phyloP scores from a whole-genome alignment of 805 yeast species.

The Candida gorgasii region DNA sequence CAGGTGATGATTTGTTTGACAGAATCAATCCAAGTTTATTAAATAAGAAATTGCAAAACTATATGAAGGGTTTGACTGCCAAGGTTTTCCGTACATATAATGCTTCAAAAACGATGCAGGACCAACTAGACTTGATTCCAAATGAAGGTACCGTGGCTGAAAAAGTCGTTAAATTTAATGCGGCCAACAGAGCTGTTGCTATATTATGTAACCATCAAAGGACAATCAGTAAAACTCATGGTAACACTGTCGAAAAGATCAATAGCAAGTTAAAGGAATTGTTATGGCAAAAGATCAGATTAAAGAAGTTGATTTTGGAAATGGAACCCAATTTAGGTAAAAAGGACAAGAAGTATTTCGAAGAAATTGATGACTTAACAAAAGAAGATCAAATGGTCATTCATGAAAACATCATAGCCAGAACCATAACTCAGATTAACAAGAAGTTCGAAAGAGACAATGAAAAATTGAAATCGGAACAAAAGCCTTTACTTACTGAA shows the following conservation, averaged over 20 bases:
- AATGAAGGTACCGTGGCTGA: conserved; percentile 87
- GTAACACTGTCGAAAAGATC: conserved; percentile 75
- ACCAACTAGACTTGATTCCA: conserved; percentile 81
- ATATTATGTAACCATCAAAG: conserved; percentile 97
- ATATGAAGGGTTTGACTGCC: conserved; percentile 93
- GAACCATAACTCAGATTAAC: conserved; percentile 62
- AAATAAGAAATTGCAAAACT: conserved; percentile 83
- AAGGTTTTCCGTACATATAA: conserved; percentile 97
- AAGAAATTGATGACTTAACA: conserved; percentile 64
- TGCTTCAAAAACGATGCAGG: conserved; percentile 97
- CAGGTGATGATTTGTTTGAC: conserved; percentile 92
- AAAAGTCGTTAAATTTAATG: conserved; percentile 83
- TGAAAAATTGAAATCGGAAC: conserved; percentile 65
- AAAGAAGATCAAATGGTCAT: conserved; percentile 64
- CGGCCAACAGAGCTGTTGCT: conserved; percentile 95
- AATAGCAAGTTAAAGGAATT: conserved; percentile 76
- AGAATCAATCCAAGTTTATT: conserved; percentile 79
- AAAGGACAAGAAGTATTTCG: conserved; percentile 60
- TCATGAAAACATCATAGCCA: conserved; percentile 58
- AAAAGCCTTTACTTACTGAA: conserved; percentile 52
- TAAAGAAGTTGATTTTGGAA: conserved; percentile 67
- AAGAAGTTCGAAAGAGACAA: conserved; percentile 75
- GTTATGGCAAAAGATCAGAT: conserved; percentile 78
- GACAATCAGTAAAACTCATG: conserved; percentile 84
- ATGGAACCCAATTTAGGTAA: conserved; percentile 56